Evolutionary conservation across 257 asterid species (phyloP).

Genomic region (Haberlea rhodopensis): DNA sequence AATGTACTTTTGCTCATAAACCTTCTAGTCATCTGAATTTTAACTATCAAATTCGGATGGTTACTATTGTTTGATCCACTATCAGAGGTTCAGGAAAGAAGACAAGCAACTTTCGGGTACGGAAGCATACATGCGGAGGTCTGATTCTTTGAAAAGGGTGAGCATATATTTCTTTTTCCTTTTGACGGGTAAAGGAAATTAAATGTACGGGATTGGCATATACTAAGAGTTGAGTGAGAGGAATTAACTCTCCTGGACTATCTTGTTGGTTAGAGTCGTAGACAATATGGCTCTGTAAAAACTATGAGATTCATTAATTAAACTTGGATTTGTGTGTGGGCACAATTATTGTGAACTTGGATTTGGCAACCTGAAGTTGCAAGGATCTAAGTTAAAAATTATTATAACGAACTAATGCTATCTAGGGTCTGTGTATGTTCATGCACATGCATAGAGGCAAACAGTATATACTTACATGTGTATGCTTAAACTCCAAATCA

Average conservation of each 20-base stretch:
- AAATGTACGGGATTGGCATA: not conserved
- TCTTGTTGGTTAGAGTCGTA: not conserved
- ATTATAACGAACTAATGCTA: not conserved
- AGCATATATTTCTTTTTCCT: conserved; percentile 16
- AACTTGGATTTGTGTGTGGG: not conserved
- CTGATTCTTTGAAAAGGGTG: conserved; percentile 92
- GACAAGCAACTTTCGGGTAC: conserved; percentile 78
- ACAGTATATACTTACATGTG: not conserved
- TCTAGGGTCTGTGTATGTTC: not conserved
- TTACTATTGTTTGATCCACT: conserved; percentile 25
- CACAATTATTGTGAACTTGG: not conserved
- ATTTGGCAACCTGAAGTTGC: not conserved
- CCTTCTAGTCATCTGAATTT: no score
- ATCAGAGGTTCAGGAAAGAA: conserved; percentile 93
- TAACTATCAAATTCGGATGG: not conserved
- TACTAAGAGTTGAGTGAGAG: not conserved
- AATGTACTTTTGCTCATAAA: no score
- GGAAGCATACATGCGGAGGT: conserved; percentile 89
- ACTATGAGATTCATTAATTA: not conserved
- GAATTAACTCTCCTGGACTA: not conserved
- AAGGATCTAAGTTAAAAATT: not conserved
- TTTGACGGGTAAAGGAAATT: not conserved
- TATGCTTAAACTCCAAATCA: not conserved
- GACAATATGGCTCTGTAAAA: not conserved
- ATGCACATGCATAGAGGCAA: not conserved